These are phyloP conservation scores for Dactylellina parvicollis DNA, from an alignment of 2,329 filamentous ascomycete genomes.

Conservation along the genomic window DNA sequence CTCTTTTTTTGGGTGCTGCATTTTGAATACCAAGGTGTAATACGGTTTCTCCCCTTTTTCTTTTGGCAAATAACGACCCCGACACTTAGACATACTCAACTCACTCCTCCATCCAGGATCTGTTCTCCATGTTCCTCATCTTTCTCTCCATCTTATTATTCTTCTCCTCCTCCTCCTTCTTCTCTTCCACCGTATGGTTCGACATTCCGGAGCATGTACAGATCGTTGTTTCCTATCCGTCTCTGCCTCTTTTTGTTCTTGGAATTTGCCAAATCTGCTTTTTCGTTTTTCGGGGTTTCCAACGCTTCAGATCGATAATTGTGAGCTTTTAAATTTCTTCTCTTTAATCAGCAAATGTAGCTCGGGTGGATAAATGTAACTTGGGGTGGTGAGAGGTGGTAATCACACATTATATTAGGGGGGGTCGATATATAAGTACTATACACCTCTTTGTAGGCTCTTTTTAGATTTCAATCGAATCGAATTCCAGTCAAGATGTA, in stretches of 20 bases:
- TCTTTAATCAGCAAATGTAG: no score
- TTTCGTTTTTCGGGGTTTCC: neutral
- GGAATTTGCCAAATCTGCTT: neutral
- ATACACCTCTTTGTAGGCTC: no score
- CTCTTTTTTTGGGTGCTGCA: constrained; percentile 36
- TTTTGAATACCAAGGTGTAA: constrained; percentile 48
- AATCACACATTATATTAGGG: no score
- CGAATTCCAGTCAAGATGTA: no score
- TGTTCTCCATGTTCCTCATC: neutral
- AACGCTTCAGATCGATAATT: constrained; percentile 1
- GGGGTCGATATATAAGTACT: no score
- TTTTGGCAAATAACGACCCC: neutral
- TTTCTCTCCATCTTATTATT: neutral
- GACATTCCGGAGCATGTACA: constrained; percentile 6
- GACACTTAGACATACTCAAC: neutral
- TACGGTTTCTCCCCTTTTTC: constrained; percentile 16
- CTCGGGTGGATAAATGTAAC: no score
- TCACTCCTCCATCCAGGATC: neutral
- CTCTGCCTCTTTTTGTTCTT: neutral
- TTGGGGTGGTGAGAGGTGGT: no score
- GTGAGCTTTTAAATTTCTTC: no score
- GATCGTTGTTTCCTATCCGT: neutral
- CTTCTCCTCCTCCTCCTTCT: neutral
- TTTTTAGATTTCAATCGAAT: no score
- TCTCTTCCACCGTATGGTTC: neutral